These are phyloP conservation scores for Fistulinella prunicolor DNA, from an alignment of 768 basidiomycete species.

Conservation along the genomic window DNA sequence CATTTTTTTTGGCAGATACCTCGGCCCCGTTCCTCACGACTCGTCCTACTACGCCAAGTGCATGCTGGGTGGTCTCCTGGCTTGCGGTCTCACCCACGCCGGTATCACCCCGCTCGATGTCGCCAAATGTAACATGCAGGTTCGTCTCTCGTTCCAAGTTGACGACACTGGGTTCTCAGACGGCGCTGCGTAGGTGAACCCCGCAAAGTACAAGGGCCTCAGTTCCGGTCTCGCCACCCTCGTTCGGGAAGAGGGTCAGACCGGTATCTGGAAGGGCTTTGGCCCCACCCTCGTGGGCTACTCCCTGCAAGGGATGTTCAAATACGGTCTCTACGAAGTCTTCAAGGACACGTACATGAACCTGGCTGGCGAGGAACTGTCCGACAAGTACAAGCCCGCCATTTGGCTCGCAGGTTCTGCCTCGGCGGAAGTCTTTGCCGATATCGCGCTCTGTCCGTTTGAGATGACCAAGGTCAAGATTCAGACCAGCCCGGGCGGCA, in stretches of 20 bases:
- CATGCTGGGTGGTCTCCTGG: constrained; percentile 84
- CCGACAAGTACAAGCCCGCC: constrained; percentile 77
- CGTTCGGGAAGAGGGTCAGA: constrained; percentile 75
- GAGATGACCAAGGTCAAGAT: constrained; percentile 95
- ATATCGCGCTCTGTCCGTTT: constrained; percentile 91
- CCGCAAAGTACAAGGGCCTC: constrained; percentile 71
- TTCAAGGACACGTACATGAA: constrained; percentile 96
- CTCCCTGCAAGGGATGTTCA: constrained; percentile 96
- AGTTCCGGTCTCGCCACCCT: constrained; percentile 59
- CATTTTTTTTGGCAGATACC: constrained; percentile 43
- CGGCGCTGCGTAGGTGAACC: constrained; percentile 55
- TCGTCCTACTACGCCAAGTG: constrained; percentile 76
- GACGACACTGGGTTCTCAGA: no score
- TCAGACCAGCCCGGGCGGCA: constrained; percentile 70
- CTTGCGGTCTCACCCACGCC: constrained; percentile 86
- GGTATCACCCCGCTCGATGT: constrained; percentile 87
- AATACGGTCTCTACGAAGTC: constrained; percentile 95
- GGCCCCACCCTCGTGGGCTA: constrained; percentile 93
- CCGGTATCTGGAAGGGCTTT: constrained; percentile 91
- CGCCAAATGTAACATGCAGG: constrained; percentile 93
- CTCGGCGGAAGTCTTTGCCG: constrained; percentile 93
- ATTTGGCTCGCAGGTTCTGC: constrained; percentile 96
- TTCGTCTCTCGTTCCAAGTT: constrained; percentile 13
- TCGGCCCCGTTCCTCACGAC: constrained; percentile 77
- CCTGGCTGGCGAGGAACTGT: constrained; percentile 78